Evolutionary conservation across 257 asterid genomes (phyloP).

Genomic region (Lycium barbarum): DNA sequence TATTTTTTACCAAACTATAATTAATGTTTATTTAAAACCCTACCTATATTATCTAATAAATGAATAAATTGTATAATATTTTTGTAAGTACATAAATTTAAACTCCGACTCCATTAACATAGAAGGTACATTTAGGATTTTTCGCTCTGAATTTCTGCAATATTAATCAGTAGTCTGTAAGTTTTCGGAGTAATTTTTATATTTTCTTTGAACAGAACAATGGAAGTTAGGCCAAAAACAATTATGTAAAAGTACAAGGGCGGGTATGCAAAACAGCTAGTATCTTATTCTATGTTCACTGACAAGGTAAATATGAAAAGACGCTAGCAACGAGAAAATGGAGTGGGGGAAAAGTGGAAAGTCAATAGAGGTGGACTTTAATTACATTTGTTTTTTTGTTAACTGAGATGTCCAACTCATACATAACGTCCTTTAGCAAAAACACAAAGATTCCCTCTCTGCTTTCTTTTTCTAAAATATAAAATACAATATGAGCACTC

Average conservation of each 20-base stretch:
- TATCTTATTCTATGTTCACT: background rate
- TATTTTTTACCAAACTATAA: too few relatives aligned
- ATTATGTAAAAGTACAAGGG: background rate
- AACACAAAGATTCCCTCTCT: constrained; percentile 62
- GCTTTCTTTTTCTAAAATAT: constrained; percentile 30
- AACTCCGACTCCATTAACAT: background rate
- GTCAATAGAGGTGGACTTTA: constrained; percentile 55
- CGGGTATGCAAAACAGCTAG: background rate
- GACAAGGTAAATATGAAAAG: constrained; percentile 28
- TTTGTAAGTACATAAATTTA: too few relatives aligned
- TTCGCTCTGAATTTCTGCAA: background rate
- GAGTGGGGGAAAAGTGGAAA: constrained; percentile 21
- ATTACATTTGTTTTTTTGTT: constrained; percentile 48
- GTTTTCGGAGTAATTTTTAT: background rate
- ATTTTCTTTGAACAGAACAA: background rate
- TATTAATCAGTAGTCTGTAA: background rate
- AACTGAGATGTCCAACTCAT: constrained; percentile 53
- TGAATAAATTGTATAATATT: too few relatives aligned
- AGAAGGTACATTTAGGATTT: background rate
- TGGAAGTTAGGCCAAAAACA: background rate
- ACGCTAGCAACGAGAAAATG: constrained; percentile 27
- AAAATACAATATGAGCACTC: background rate
- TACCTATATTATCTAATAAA: too few relatives aligned
- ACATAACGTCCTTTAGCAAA: constrained; percentile 46
- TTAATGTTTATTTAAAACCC: too few relatives aligned